A percentile compares a stretch with the other conserved stretches of the same genome.
Evolutionary conservation across 768 basidiomycete species (phyloP).

Genomic region (Austroboletus eburneus): DNA sequence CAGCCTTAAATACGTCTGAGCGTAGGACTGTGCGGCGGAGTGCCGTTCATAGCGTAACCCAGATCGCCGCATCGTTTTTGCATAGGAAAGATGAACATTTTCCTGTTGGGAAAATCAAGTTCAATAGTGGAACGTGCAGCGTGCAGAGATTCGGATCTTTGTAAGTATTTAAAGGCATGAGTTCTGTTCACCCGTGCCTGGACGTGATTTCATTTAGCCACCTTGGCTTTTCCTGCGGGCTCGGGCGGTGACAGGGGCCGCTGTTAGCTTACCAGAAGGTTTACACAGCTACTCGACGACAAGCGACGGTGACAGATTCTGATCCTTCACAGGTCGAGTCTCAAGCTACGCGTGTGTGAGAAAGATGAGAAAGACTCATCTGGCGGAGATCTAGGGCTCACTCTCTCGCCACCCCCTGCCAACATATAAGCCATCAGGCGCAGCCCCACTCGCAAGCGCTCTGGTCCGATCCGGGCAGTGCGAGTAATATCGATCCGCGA

Average conservation of each 20-base stretch:
- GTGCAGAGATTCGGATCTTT: slow-evolving; percentile 30
- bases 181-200: slow-evolving; percentile 28
- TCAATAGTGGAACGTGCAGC: slow-evolving; percentile 25
- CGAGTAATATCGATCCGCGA: slow-evolving; percentile 20
- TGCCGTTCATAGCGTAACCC: slow-evolving; percentile 32
- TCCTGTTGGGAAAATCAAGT: slow-evolving; percentile 37
- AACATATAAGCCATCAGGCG: slow-evolving; percentile 4
- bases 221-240: slow-evolving; percentile 27
- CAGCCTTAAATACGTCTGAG: slow-evolving; percentile 24
- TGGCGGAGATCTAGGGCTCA: slow-evolving; percentile 13
- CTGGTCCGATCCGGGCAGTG: slow-evolving; percentile 7
- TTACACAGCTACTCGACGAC: slow-evolving; percentile 22
- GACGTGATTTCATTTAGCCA: slow-evolving; percentile 35
- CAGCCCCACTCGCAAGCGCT: slow-evolving; percentile 21
- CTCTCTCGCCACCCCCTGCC: slow-evolving; percentile 16
- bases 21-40: slow-evolving; percentile 24
- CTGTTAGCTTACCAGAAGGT: slow-evolving; percentile 12
- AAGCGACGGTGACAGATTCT: slow-evolving; percentile 22
- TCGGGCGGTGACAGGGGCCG: slow-evolving; percentile 20
- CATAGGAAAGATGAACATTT: slow-evolving; percentile 28
- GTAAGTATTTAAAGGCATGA: slow-evolving; percentile 31
- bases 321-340: slow-evolving; percentile 8
- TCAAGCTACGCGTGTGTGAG: slow-evolving; percentile 20
- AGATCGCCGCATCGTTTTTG: slow-evolving; percentile 29
- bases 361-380: slow-evolving; percentile 16